phyloP scores from a whole-genome alignment of 208 protist species.

The Willaertia magna region DNA sequence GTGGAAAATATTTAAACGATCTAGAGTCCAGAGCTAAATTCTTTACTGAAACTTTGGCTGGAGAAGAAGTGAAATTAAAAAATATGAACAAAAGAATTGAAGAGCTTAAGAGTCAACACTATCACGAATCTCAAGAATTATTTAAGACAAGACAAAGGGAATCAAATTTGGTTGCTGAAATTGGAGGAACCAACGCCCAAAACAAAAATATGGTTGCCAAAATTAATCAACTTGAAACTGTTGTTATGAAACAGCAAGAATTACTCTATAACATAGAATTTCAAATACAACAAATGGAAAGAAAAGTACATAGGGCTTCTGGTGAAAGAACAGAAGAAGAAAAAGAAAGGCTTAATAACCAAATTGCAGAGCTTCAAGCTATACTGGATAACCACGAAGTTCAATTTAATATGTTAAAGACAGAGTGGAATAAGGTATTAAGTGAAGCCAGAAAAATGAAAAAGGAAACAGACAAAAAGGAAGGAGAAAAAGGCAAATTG shows the following conservation, averaged over 20 bases:
- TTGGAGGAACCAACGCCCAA: slow-evolving; percentile 58
- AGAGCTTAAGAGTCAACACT: slow-evolving; percentile 56
- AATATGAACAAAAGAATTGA: slow-evolving; percentile 53
- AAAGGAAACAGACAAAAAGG: slow-evolving; percentile 41
- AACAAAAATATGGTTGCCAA: slow-evolving; percentile 63
- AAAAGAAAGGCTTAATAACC: slow-evolving; percentile 55
- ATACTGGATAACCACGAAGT: slow-evolving; percentile 57
- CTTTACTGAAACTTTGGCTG: slow-evolving; percentile 44
- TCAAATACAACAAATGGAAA: slow-evolving; percentile 81
- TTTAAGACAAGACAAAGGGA: slow-evolving; percentile 45
- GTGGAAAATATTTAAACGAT: slow-evolving; percentile 37
- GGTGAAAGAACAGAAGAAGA: slow-evolving; percentile 77
- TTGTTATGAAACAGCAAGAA: slow-evolving; percentile 72
- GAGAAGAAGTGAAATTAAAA: slow-evolving; percentile 42
- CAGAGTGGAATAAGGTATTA: slow-evolving; percentile 69
- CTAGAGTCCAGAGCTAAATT: slow-evolving; percentile 46
- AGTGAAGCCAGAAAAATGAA: slow-evolving; percentile 56
- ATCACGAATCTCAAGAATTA: slow-evolving; percentile 61
- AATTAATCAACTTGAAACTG: slow-evolving; percentile 58
- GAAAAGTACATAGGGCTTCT: slow-evolving; percentile 66
- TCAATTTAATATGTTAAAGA: slow-evolving; percentile 55
- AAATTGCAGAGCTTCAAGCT: slow-evolving; percentile 60
- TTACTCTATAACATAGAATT: slow-evolving; percentile 83
- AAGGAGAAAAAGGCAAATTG: slow-evolving; percentile 37
- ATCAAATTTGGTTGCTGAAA: slow-evolving; percentile 53